phyloP scores from a whole-genome alignment of 495 filamentous ascomycete species.

The Articulospora tetracladia region DNA sequence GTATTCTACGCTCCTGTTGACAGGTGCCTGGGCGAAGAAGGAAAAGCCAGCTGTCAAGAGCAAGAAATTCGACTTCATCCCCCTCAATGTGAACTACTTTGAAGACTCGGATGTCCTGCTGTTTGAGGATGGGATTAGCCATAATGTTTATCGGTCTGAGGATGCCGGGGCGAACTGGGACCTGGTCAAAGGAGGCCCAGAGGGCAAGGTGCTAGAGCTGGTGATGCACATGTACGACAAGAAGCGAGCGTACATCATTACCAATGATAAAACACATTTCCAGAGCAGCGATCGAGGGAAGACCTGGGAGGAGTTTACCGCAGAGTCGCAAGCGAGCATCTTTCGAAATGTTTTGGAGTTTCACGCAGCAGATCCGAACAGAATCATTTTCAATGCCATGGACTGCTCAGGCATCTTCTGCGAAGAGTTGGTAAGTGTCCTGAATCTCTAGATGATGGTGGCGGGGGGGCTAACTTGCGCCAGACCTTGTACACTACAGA shows the following conservation, averaged over 20 bases:
- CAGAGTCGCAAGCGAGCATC: conserved; percentile 42
- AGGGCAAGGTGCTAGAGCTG: conserved; percentile 56
- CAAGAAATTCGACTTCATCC: conserved; percentile 58
- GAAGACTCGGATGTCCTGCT: conserved; percentile 76
- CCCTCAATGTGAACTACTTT: conserved; percentile 75
- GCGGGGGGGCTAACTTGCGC: conserved; percentile 14
- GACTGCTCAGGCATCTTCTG: conserved; percentile 57
- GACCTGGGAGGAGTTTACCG: conserved; percentile 70
- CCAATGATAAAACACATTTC: conserved; percentile 63
- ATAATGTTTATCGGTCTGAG: conserved; percentile 64
- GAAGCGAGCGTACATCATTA: conserved; percentile 73
- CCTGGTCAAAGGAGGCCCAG: conserved; percentile 55
- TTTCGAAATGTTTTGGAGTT: conserved; percentile 56
- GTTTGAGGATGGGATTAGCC: conserved; percentile 50
- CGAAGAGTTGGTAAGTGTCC: conserved; percentile 36
- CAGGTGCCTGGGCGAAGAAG: conserved; percentile 35
- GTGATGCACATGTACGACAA: conserved; percentile 73
- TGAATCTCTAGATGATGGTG: not conserved
- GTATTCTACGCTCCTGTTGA: conserved; percentile 17
- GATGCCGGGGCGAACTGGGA: conserved; percentile 78
- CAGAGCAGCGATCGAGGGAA: conserved; percentile 76
- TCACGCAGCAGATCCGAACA: conserved; percentile 74
- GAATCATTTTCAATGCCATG: conserved; percentile 76
- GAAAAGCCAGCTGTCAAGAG: conserved; percentile 40
- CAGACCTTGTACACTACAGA: conserved; percentile 75